Evolutionary conservation across 345 rosid genomes (phyloP).

Genomic region (Gossypium mustelinum): DNA sequence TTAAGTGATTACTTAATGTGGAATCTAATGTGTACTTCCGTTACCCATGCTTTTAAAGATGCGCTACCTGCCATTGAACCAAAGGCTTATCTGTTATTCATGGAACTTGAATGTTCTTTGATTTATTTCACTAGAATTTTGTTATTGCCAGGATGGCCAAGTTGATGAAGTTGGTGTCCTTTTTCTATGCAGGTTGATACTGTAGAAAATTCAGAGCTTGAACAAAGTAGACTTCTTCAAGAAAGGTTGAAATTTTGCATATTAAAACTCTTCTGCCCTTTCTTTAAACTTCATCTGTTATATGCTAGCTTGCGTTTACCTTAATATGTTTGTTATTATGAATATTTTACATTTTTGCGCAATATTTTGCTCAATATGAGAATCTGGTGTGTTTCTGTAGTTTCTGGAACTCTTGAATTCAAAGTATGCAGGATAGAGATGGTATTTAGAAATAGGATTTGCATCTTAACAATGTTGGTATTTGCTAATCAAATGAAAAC

Average conservation of each 20-base stretch:
- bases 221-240: slow-evolving; percentile 30
- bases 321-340: neutral
- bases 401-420: neutral
- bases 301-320: neutral
- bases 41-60: neutral
- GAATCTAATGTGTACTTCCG: neutral
- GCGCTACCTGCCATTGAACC: neutral
- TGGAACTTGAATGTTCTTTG: slow-evolving; percentile 1
- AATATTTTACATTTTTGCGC: neutral
- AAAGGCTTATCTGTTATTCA: neutral
- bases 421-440: neutral
- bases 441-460: neutral
- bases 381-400: neutral
- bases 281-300: neutral
- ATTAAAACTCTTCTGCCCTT: neutral
- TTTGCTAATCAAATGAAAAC: neutral
- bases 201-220: slow-evolving; percentile 26
- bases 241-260: slow-evolving; percentile 52
- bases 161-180: slow-evolving; percentile 30
- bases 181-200: slow-evolving; percentile 26
- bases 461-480: neutral
- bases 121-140: neutral
- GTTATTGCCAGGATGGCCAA: slow-evolving; percentile 38
- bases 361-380: neutral
- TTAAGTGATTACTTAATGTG: neutral